Evolutionary conservation across 768 basidiomycete species (phyloP).

Genomic region (Trametes villosa): DNA sequence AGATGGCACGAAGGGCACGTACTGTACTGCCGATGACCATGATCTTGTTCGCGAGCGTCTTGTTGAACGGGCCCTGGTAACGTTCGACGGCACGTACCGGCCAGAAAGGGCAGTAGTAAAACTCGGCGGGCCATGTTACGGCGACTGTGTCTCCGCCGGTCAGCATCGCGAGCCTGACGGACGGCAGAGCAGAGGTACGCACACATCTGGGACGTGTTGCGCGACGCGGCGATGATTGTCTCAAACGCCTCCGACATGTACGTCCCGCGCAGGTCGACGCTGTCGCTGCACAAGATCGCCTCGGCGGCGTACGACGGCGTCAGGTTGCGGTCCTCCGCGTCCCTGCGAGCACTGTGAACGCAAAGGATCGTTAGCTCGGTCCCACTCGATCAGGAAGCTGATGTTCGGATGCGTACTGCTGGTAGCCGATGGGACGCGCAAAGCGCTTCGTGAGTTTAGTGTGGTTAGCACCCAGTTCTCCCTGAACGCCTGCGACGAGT

Average conservation of each 20-base stretch:
- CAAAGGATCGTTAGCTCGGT: not conserved
- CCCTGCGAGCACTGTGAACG: not conserved
- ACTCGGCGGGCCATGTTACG: slow-evolving; percentile 2
- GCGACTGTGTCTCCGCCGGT: not conserved
- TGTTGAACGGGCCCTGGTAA: slow-evolving; percentile 17
- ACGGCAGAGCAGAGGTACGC: not conserved
- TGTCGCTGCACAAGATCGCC: slow-evolving; percentile 16
- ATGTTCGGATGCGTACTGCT: not conserved
- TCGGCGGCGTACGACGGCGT: not conserved
- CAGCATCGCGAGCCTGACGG: not conserved
- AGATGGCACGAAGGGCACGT: not conserved
- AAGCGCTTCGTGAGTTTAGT: not conserved
- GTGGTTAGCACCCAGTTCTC: not conserved
- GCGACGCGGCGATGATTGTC: slow-evolving; percentile 1
- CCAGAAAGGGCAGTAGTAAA: slow-evolving; percentile 15
- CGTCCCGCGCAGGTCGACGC: slow-evolving; percentile 5
- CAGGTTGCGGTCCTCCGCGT: not conserved
- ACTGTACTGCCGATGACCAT: slow-evolving; percentile 14
- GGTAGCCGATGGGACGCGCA: not conserved
- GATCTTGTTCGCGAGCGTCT: slow-evolving; percentile 9
- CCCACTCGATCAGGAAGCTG: not conserved
- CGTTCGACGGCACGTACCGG: slow-evolving; percentile 16
- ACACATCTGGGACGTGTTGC: slow-evolving; percentile 13
- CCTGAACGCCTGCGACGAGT: slow-evolving; percentile 2
- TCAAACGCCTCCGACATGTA: slow-evolving; percentile 13